phyloP scores from a whole-genome alignment of 177 flowering plant species.

The Vitis hybrid region DNA sequence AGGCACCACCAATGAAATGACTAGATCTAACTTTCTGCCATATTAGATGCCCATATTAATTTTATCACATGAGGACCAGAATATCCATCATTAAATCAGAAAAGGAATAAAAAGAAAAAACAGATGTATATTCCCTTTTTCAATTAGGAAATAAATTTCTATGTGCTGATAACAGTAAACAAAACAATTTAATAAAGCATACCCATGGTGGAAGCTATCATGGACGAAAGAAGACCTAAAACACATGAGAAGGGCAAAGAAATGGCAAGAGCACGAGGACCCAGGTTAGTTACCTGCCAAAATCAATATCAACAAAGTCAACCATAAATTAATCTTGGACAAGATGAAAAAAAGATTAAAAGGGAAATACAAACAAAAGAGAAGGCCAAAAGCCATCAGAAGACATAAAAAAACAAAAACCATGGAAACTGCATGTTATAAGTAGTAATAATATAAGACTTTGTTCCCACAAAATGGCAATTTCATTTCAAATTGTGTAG shows the following conservation, averaged over 20 bases:
- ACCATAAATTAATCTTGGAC: conserved; percentile 8
- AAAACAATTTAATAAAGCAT: conserved; percentile 9
- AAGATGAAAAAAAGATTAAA: neutral
- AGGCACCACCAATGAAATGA: too few species aligned
- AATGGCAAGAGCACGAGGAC: conserved; percentile 77
- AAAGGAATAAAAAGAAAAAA: too few species aligned
- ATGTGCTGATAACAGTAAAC: neutral
- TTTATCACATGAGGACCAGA: too few species aligned
- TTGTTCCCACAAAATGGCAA: neutral
- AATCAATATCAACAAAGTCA: conserved; percentile 7
- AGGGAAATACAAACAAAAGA: neutral
- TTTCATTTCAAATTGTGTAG: too few species aligned
- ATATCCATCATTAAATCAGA: too few species aligned
- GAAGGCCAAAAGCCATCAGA: neutral
- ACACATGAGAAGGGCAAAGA: conserved; percentile 82
- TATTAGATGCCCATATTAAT: too few species aligned
- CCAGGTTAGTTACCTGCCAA: conserved; percentile 63
- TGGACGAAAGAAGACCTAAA: conserved; percentile 77
- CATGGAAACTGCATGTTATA: neutral
- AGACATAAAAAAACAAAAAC: neutral
- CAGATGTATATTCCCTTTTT: too few species aligned
- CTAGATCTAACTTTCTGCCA: too few species aligned
- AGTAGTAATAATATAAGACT: neutral
- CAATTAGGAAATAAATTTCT: too few species aligned
- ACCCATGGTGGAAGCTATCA: conserved; percentile 92